Conservation (phyloP, 2,329 filamentous ascomycete species). For the Fusarium chuoi region DNA sequence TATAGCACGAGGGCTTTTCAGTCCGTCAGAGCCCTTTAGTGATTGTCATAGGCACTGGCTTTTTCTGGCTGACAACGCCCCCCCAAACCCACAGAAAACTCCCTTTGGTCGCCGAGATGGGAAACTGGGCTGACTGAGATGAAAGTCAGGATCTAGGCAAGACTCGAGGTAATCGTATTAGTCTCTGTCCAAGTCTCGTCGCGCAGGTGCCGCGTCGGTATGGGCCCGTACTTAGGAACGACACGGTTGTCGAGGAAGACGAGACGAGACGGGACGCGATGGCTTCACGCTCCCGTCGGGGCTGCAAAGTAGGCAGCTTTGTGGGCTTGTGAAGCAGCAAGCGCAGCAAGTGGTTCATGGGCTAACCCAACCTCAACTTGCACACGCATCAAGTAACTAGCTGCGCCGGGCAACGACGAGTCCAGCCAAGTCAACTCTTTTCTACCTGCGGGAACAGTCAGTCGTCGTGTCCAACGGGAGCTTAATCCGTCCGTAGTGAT, state of each 20-base stretch:
- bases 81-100: slow-evolving; percentile 22
- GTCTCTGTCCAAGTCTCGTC: slow-evolving; percentile 15
- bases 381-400: slow-evolving; percentile 23
- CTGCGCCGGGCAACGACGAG: slow-evolving; percentile 17
- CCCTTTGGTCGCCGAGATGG: slow-evolving; percentile 23
- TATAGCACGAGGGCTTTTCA: slow-evolving; percentile 5
- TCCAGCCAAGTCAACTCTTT: slow-evolving; percentile 1
- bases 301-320: neutral
- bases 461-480: slow-evolving; percentile 9
- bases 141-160: slow-evolving; percentile 2
- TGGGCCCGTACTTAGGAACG: slow-evolving; percentile 24
- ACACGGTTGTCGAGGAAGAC: slow-evolving; percentile 35
- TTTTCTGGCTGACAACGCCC: slow-evolving; percentile 9
- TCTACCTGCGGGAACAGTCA: slow-evolving; percentile 9
- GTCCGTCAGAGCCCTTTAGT: slow-evolving; percentile 12
- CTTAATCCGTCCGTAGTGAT: slow-evolving; percentile 23
- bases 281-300: slow-evolving; percentile 26
- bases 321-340: slow-evolving; percentile 1
- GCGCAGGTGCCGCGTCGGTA: slow-evolving; percentile 27
- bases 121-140: slow-evolving; percentile 17
- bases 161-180: neutral
- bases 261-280: slow-evolving; percentile 32
- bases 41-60: slow-evolving; percentile 21
- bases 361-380: slow-evolving; percentile 20
- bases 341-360: slow-evolving; percentile 29